Percentiles rank a stretch among this genome's conserved stretches.
Conservation (phyloP, 2,329 filamentous ascomycete species). For the Pseudogymnoascus sp. region DNA sequence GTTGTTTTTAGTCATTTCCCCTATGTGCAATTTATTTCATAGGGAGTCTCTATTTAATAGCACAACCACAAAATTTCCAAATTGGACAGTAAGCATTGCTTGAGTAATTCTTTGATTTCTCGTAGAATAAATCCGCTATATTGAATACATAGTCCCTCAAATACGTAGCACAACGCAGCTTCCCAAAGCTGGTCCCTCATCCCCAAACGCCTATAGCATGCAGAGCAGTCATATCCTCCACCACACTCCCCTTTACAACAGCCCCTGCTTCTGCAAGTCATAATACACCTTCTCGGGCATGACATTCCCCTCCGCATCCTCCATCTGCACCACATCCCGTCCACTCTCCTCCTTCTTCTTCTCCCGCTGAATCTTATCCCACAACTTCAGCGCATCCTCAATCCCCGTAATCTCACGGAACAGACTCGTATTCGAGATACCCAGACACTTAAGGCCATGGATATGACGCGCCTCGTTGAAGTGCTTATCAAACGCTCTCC, state of each 20-base stretch:
- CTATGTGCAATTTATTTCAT: too few species aligned
- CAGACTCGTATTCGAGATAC: slow-evolving; percentile 82
- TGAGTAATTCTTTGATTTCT: background rate
- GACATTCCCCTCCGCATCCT: slow-evolving; percentile 93
- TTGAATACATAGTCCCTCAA: background rate
- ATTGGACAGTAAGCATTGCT: background rate
- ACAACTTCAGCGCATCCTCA: slow-evolving; percentile 77
- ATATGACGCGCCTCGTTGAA: slow-evolving; percentile 93
- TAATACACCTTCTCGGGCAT: slow-evolving; percentile 99
- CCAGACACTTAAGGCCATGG: slow-evolving; percentile 86
- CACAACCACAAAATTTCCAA: background rate
- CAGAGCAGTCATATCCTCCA: background rate
- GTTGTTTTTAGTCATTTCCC: background rate
- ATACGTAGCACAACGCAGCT: background rate
- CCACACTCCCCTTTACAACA: slow-evolving; percentile 46
- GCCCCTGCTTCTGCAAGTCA: slow-evolving; percentile 86
- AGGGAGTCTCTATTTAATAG: too few species aligned
- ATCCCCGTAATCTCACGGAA: slow-evolving; percentile 94
- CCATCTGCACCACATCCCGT: slow-evolving; percentile 78
- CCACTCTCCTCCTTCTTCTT: slow-evolving; percentile 76
- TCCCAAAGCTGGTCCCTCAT: background rate
- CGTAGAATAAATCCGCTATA: background rate
- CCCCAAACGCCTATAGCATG: background rate
- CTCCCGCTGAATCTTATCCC: slow-evolving; percentile 88
- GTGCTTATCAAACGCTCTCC: slow-evolving; percentile 94